Base-by-base conservation (phyloP, 345 rosid species). In the Populus ilicifolia region DNA sequence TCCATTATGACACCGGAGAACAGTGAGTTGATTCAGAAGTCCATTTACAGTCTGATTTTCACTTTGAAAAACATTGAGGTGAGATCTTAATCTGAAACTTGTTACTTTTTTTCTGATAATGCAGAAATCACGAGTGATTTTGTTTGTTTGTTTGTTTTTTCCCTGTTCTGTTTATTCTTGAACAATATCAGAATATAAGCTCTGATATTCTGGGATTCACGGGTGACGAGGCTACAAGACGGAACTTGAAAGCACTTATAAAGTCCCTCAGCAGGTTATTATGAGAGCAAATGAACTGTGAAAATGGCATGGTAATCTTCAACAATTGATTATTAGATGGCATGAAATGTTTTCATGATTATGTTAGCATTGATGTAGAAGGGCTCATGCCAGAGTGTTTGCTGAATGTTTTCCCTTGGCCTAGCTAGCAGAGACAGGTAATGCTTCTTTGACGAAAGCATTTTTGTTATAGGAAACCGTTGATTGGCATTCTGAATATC, bases 21-120 rank as follows among this genome's bases (percentile, higher is more conserved):
- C 79, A 90, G 95, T 1, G 95, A 96, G 82, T 84, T 94, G 71
- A 86, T 94, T 48, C 93, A 89, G 71, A 94, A 92, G 85, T 96
- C 98, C 75, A 83, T 96, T 44, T 85, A 92, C 83, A 91, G 93
- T 80, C 87, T 96, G 73, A 88, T 92, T 75, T 92, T 94, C 80
- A 91, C 99, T 21, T 80, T 96, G 89, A 96, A 92, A 89, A 96
- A 96, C 82, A 80, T 96, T 23, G 98, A 96, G 97, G 99, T 92
- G 82, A 80, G 82, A 56, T 72, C 50, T 33, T 72, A 35, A 65
- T 59, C 56, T 62, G 35, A 18, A 74, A 21, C 33, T 61, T 7
- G 11, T 17, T 14, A 44, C n/a, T 25, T 77, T 20, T n/a, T 8
- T 33, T 41, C 48, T 13, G 63, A 59, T 59, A 59, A 29, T 44